A percentile compares a stretch with the other conserved stretches of the same genome.
Evolutionary conservation across 441 rosid species (phyloP).

Genomic region (Erodium moschatum): DNA sequence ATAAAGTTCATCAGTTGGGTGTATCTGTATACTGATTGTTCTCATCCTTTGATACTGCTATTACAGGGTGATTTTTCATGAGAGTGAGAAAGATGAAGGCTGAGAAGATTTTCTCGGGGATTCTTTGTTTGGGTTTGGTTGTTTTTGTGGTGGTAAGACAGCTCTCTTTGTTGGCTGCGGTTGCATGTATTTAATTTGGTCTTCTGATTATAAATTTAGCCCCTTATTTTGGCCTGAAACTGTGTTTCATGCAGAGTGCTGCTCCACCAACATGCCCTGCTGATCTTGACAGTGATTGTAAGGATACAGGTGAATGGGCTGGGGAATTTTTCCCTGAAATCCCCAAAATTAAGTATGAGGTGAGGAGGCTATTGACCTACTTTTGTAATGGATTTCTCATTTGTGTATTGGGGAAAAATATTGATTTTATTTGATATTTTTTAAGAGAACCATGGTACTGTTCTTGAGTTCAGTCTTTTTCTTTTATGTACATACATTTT

Average conservation of each 20-base stretch:
- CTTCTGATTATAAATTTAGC: neutral
- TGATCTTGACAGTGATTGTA: slow-evolving; percentile 34
- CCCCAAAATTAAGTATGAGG: slow-evolving; percentile 79
- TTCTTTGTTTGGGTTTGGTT: slow-evolving; percentile 34
- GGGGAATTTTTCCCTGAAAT: slow-evolving; percentile 88
- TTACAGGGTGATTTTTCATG: slow-evolving; percentile 6
- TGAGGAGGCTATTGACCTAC: slow-evolving; percentile 15
- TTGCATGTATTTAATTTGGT: neutral
- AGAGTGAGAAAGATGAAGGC: slow-evolving; percentile 27
- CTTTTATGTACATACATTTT: neutral
- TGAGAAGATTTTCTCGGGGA: slow-evolving; percentile 27
- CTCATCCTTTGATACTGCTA: neutral
- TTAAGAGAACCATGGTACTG: neutral
- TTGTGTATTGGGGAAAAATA: neutral
- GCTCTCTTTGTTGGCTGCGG: slow-evolving; percentile 7
- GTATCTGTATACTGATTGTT: neutral
- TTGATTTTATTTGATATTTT: neutral
- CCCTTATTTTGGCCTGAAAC: neutral
- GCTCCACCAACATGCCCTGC: slow-evolving; percentile 72
- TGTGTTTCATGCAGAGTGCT: slow-evolving; percentile 40
- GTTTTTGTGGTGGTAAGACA: slow-evolving; percentile 44
- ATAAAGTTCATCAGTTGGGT: neutral
- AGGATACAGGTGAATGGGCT: slow-evolving; percentile 62
- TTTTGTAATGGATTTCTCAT: too few species aligned
- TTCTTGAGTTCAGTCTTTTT: neutral